Conservation (phyloP, 345 rosid genomes). For the Camelina neglecta region DNA sequence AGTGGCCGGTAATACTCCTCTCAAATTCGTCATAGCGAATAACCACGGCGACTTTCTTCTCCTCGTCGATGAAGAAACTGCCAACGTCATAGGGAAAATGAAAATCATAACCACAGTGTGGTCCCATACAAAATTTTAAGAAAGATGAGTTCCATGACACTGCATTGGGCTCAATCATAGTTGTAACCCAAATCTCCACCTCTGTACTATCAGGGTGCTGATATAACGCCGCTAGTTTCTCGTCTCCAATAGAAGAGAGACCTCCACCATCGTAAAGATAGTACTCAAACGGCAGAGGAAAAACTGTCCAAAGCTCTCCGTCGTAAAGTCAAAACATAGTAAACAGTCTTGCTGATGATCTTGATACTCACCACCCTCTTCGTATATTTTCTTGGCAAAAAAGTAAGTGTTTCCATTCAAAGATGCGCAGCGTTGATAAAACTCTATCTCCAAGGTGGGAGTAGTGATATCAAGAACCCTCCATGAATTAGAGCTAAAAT, state of each 20-base stretch:
- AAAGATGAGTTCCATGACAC: neutral
- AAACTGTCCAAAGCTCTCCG: neutral
- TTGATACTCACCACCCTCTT: no score
- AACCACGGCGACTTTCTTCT: neutral
- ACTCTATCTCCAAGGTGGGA: neutral
- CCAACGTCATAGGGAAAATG: neutral
- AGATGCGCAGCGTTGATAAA: neutral
- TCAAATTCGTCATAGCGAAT: neutral
- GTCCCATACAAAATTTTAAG: neutral
- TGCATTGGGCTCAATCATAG: neutral
- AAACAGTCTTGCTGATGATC: neutral
- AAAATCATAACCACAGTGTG: neutral
- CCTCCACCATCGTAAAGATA: neutral
- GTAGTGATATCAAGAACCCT: neutral
- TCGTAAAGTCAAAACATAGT: constrained; percentile 4
- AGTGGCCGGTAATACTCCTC: neutral
- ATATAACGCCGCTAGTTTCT: neutral
- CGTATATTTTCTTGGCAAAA: no score
- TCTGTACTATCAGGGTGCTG: rapidly evolving
- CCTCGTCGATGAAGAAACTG: constrained; percentile 16
- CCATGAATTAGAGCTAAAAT: no score
- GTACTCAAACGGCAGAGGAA: neutral
- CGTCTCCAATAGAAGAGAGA: neutral
- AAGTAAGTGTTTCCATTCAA: no score
- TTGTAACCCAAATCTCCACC: constrained; percentile 9